Base-by-base conservation (phyloP, 2,329 filamentous ascomycete species). In the Epichloe hybrida region DNA sequence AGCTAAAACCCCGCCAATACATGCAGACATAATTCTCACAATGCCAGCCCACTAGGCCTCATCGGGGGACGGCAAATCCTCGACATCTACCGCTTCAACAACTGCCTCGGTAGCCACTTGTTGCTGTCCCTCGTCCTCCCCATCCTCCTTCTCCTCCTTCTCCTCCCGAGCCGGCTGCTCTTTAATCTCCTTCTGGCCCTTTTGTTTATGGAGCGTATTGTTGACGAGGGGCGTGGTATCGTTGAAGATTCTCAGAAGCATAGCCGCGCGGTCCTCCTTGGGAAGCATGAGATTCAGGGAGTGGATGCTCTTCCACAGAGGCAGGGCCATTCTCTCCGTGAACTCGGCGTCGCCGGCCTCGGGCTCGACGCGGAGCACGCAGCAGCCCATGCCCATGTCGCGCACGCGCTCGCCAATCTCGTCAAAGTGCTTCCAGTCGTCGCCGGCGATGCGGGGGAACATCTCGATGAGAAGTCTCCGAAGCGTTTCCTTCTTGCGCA, bases 241-340 rank as follows among this genome's bases (percentile, higher is more conserved):
- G 64, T 96, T 94, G 71, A 84, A 98, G 54, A 98, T 75, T 21
- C 93, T 78, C 56, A 97, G 74, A 58, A 97, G 72, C 88, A 97
- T 94, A 1, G 93, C 93, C 23, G 82, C 84, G 15, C 93, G 81
- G 57, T 98, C 93, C 66, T 98, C 93, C 72, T 98, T 98, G 47
- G 93, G 91, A 62, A 98, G 75, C 93, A 98, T 98, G 50, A 98
- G 79, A 66, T 98, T 98, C 53, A 97, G 75, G 20, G 86, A 91
- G 59, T 90, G 83, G 54, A 95, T 79, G 64, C 89, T 94, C 69
- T 94, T 85, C 93, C 93, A 98, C 31, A 98, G 72, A 3, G 93
- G 93, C 17, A 98, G 76, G 1, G 91, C 86, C 80, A 96, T 88
- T 27, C 80, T 75, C 71, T 97, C 91, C 27, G 70, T 66, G 54